Evolutionary conservation across 1,284 basidiomycete genomes (phyloP).

Genomic region (Apiotrichum veenhuisii): DNA sequence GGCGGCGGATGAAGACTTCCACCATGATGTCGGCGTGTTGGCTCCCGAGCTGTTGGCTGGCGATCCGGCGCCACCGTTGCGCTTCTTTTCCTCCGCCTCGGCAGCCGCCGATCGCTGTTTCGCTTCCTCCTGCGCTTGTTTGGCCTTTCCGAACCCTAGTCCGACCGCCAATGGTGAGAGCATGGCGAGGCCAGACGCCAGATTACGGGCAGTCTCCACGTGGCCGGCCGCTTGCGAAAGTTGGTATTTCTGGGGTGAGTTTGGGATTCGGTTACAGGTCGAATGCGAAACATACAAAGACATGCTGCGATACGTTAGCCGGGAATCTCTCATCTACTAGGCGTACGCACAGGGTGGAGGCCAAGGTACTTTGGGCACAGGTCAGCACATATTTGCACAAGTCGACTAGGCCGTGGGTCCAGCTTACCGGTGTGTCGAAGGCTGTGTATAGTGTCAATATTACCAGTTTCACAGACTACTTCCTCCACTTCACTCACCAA

Average conservation of each 20-base stretch:
- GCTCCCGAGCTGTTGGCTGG: not conserved
- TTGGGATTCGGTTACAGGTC: not conserved
- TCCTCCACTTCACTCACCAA: slow-evolving; percentile 32
- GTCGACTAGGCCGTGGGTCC: no score
- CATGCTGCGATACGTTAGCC: slow-evolving; percentile 26
- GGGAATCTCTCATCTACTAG: not conserved
- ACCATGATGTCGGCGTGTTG: slow-evolving; percentile 9
- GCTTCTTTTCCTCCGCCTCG: not conserved
- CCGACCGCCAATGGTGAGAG: slow-evolving; percentile 56
- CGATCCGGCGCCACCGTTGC: no score
- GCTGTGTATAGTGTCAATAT: slow-evolving; percentile 53
- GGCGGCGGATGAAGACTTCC: slow-evolving; percentile 25
- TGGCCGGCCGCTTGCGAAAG: slow-evolving; percentile 73
- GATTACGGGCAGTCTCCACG: slow-evolving; percentile 60
- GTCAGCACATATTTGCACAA: no score
- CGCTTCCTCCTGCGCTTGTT: slow-evolving; percentile 9
- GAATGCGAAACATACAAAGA: slow-evolving; percentile 27
- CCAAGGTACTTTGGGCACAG: slow-evolving; percentile 65
- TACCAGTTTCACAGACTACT: not conserved
- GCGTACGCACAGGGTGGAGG: slow-evolving; percentile 62
- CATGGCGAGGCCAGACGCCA: slow-evolving; percentile 55
- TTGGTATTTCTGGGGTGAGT: slow-evolving; percentile 59
- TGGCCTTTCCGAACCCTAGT: slow-evolving; percentile 36
- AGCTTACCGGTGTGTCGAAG: slow-evolving; percentile 78
- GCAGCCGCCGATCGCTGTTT: not conserved